phyloP scores from a whole-genome alignment of 140 eudicot genomes.

The Erigeron philadelphicus region DNA sequence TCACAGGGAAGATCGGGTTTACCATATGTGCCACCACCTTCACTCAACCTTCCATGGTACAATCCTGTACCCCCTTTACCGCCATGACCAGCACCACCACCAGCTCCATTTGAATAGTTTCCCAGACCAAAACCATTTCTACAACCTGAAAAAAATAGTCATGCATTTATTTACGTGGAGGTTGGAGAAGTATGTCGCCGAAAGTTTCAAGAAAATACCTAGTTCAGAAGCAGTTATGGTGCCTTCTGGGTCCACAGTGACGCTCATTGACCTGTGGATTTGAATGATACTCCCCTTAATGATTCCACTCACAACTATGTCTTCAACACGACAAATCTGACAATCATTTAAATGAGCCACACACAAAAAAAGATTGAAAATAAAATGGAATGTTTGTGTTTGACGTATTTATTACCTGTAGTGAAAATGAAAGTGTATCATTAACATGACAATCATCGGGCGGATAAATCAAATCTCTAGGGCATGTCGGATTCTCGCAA shows the following conservation, averaged over 20 bases:
- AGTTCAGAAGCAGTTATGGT: slow-evolving; percentile 75
- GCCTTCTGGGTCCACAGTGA: slow-evolving; percentile 59
- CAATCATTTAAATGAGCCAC: slow-evolving; percentile 21
- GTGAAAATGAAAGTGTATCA: slow-evolving; percentile 73
- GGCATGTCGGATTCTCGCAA: slow-evolving; percentile 73
- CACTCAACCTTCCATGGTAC: slow-evolving; percentile 58
- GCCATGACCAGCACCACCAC: slow-evolving; percentile 98
- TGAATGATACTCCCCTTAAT: slow-evolving; percentile 83
- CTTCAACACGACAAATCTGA: slow-evolving; percentile 96
- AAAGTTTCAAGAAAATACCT: slow-evolving; percentile 40
- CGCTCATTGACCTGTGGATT: slow-evolving; percentile 77
- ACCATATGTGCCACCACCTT: slow-evolving; percentile 78
- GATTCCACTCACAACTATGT: slow-evolving; percentile 65
- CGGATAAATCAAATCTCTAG: slow-evolving; percentile 75
- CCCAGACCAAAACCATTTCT: slow-evolving; percentile 75
- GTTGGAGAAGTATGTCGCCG: not conserved
- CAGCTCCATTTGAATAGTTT: slow-evolving; percentile 78
- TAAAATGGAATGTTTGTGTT: slow-evolving; percentile 5
- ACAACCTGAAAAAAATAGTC: slow-evolving; percentile 53
- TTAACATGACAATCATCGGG: slow-evolving; percentile 96
- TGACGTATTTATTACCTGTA: slow-evolving; percentile 54
- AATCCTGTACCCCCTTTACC: slow-evolving; percentile 84
- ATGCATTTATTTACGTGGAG: not conserved
- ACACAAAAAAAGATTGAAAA: not conserved
- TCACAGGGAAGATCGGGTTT: slow-evolving; percentile 88